Conservation (phyloP, 2,329 filamentous ascomycete species). For the Trichoderma atroviride region DNA sequence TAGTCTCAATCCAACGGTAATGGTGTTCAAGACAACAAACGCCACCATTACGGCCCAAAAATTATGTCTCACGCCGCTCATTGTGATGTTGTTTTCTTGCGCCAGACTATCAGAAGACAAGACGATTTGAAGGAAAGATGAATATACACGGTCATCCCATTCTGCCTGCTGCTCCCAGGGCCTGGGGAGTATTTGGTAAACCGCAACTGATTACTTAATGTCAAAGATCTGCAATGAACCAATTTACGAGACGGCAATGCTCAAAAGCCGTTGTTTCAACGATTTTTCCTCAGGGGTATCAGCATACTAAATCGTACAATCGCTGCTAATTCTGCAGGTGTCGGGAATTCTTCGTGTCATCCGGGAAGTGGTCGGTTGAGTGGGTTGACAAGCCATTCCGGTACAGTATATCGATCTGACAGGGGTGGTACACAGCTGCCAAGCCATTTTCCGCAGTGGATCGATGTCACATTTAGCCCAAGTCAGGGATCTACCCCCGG, state of each 20-base stretch:
- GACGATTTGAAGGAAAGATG: background rate
- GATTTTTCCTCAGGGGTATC: background rate
- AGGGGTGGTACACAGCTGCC: background rate
- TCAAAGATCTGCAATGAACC: background rate
- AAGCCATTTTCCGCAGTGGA: background rate
- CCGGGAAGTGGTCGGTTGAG: background rate
- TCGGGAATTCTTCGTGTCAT: background rate
- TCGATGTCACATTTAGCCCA: background rate
- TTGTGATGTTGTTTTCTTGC: background rate
- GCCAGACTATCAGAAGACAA: background rate
- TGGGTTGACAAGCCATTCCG: background rate
- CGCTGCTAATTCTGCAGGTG: background rate
- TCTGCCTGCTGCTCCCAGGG: background rate
- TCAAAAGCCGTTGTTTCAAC: conserved; percentile 4
- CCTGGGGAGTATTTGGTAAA: background rate
- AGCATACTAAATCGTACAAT: background rate
- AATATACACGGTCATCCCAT: background rate
- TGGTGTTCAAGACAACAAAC: conserved; percentile 3
- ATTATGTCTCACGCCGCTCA: background rate
- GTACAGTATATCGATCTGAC: background rate
- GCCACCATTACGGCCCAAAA: conserved; percentile 3
- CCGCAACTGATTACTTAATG: background rate
- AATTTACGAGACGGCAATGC: background rate
- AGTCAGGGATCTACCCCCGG: background rate
- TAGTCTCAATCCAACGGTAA: conserved; percentile 2